These are phyloP conservation scores for Caloboletus firmus DNA, from an alignment of 1,284 basidiomycete genomes.

Conservation along the genomic window DNA sequence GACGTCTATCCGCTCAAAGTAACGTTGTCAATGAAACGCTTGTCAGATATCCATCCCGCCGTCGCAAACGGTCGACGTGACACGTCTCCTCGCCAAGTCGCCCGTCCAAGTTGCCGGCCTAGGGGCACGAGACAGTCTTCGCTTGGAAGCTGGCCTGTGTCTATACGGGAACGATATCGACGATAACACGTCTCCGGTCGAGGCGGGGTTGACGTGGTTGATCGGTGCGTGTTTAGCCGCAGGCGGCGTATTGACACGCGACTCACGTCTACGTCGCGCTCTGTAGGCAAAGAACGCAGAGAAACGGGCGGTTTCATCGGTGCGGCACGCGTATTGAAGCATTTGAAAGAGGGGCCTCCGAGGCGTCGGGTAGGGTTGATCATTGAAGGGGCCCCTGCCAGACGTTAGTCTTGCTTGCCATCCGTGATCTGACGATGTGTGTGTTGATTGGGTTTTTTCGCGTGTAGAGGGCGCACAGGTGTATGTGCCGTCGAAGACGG, in stretches of 20 bases:
- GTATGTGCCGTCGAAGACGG: slow-evolving; percentile 53
- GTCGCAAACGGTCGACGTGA: slow-evolving; percentile 68
- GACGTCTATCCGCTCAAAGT: neutral
- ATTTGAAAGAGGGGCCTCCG: slow-evolving; percentile 79
- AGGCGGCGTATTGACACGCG: neutral
- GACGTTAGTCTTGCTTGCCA: slow-evolving; percentile 50
- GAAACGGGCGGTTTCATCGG: slow-evolving; percentile 81
- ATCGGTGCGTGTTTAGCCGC: slow-evolving; percentile 56
- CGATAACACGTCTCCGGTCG: slow-evolving; percentile 83
- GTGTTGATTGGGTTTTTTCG: slow-evolving; percentile 9
- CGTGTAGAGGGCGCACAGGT: slow-evolving; percentile 78
- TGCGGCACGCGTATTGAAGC: slow-evolving; percentile 71
- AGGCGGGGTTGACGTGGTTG: slow-evolving; percentile 91
- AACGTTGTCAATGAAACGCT: neutral
- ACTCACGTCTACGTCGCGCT: neutral
- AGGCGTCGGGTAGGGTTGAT: slow-evolving; percentile 83
- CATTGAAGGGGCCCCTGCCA: slow-evolving; percentile 83
- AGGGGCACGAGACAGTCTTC: slow-evolving; percentile 89
- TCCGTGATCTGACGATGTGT: neutral
- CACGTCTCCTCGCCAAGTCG: slow-evolving; percentile 66
- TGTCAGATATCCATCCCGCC: slow-evolving; percentile 87
- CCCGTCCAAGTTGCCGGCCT: slow-evolving; percentile 89
- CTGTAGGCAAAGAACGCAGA: slow-evolving; percentile 75
- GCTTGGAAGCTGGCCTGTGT: slow-evolving; percentile 98
- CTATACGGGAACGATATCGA: slow-evolving; percentile 94